Evolutionary conservation across 106 monocot species (phyloP), one percentile per base, ranked within the genome.

Genomic region (Xerophyta viscosa): DNA sequence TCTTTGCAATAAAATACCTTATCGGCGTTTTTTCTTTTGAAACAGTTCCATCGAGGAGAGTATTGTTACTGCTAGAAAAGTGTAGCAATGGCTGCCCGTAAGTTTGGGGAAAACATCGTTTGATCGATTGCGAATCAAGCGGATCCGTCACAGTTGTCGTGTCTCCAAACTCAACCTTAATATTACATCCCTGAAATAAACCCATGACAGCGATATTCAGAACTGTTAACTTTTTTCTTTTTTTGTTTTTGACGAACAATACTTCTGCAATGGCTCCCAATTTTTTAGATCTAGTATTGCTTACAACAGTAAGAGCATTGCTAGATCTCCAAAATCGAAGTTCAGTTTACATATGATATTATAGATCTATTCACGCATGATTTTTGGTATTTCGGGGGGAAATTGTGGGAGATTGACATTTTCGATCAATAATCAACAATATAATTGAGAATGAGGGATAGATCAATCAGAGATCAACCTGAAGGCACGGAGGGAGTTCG

Each of bases 1-100:
- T 33, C 33, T 10, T 26, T 14, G 44, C 20, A 30, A 26, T 29
- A 20, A 4, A 25, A 37, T 36, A 74, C 74, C 67, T 74, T 0
- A 74, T 28, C 21, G 69, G 58, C 27, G 57, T 20, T 37, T 68
- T 48, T 2, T 69, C 54, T 69, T 75, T 64, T 2, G 26, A 6
- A 4, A 11, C 8, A 27, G 27, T 27, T 0, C 29, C 37, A 27
- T 31, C 54, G 7, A 12, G 43, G 11, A 39, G 25, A 27, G 28
- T 17, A 17, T 5, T 53, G n/a, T n/a, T 45, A 25, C 29, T 31
- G 11, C 44, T 20, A 30, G 68, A 54, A 41, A 75, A 37, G 24
- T 75, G 68, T 25, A 64, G 57, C 64, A 75, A 36, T 2, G 75
- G 69, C 46, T 75, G 69, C 20, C 75, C 75, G 25, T 69, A 75